Conservation (phyloP, 805 yeast genomes). For the Spathaspora hagerdaliae region DNA sequence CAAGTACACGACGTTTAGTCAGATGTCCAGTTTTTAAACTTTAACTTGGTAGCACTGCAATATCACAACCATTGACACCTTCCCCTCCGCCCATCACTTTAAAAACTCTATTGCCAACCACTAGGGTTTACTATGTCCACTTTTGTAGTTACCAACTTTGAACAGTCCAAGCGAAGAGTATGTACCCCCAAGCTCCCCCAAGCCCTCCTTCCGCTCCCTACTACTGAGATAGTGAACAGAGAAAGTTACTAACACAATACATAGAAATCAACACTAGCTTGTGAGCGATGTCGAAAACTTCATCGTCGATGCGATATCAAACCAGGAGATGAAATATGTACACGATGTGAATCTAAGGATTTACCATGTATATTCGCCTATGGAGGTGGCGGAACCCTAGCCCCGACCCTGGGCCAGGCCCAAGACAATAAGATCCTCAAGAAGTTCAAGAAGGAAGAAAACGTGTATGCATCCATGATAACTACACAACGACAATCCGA, state of each 20-base stretch:
- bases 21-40: too few species aligned
- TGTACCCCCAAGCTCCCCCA: too few species aligned
- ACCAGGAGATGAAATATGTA: background rate
- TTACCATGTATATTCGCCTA: background rate
- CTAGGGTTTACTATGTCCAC: background rate
- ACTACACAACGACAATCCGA: background rate
- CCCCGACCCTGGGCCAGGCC: too few species aligned
- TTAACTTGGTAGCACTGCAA: too few species aligned
- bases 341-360: background rate
- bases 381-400: background rate
- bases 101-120: too few species aligned
- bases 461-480: background rate
- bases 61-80: too few species aligned
- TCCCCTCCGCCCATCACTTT: too few species aligned
- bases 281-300: conserved; percentile 1
- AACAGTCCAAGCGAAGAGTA: conserved; percentile 1
- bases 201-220: too few species aligned
- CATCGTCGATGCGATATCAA: conserved; percentile 1
- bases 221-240: too few species aligned
- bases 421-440: background rate
- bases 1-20: too few species aligned
- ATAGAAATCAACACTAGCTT: conserved; percentile 2
- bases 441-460: conserved; percentile 1
- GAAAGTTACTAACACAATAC: background rate
- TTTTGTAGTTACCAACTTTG: conserved; percentile 1